Evolutionary conservation across 352 stramenopile species (phyloP).

Genomic region (Pythium dissotocum): DNA sequence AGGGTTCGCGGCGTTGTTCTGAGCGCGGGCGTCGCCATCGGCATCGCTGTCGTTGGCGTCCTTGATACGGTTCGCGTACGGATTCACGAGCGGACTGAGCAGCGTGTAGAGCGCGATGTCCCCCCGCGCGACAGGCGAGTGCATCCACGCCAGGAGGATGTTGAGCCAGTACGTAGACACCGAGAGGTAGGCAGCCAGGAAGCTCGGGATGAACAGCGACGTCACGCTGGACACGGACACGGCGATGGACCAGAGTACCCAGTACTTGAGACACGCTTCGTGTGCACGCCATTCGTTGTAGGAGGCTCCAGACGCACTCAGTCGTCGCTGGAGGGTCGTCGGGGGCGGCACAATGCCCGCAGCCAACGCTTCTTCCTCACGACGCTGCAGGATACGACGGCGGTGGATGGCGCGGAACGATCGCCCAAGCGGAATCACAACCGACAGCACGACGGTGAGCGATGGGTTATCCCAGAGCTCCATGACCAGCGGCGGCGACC

Average conservation of each 20-base stretch:
- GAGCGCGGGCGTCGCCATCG: slow-evolving; percentile 7
- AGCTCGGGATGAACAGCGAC: slow-evolving; percentile 66
- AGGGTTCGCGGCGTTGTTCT: slow-evolving; percentile 41
- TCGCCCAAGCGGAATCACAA: slow-evolving; percentile 67
- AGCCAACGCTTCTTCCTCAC: slow-evolving; percentile 12
- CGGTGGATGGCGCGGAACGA: slow-evolving; percentile 66
- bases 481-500: slow-evolving; percentile 43
- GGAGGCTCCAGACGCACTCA: neutral
- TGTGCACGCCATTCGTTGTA: slow-evolving; percentile 64
- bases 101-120: slow-evolving; percentile 73
- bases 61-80: slow-evolving; percentile 70
- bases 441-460: slow-evolving; percentile 56
- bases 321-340: neutral
- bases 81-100: slow-evolving; percentile 64
- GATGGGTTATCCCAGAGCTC: slow-evolving; percentile 59
- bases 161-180: slow-evolving; percentile 65
- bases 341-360: neutral
- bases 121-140: slow-evolving; percentile 72
- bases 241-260: slow-evolving; percentile 75
- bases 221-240: slow-evolving; percentile 47
- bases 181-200: slow-evolving; percentile 53
- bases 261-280: slow-evolving; percentile 84
- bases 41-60: slow-evolving; percentile 32
- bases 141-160: slow-evolving; percentile 78
- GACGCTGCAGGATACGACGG: slow-evolving; percentile 35